These are phyloP conservation scores for Mucor mucedo DNA, from an alignment of 371 early-diverging fungal species.

Conservation along the genomic window DNA sequence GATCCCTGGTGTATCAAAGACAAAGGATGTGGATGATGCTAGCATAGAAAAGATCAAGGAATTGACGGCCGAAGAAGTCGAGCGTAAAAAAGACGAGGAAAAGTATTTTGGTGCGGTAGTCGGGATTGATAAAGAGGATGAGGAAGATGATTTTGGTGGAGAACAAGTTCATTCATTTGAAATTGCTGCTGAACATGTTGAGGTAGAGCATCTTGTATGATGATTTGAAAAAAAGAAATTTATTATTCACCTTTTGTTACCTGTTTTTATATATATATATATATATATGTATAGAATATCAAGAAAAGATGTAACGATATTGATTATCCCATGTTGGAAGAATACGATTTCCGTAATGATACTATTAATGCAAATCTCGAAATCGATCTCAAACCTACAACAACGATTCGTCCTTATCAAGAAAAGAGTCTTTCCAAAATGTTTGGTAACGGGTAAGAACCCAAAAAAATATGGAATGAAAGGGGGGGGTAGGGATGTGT, in stretches of 20 bases:
- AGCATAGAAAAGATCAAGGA: slow-evolving; percentile 27
- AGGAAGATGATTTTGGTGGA: slow-evolving; percentile 71
- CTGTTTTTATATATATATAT: not conserved
- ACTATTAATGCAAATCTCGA: slow-evolving; percentile 82
- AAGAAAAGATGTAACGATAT: slow-evolving; percentile 95
- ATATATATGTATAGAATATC: slow-evolving; percentile 58
- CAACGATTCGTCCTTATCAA: slow-evolving; percentile 97
- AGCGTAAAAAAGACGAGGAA: slow-evolving; percentile 51
- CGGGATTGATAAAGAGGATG: slow-evolving; percentile 67
- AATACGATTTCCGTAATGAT: slow-evolving; percentile 99
- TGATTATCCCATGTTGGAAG: slow-evolving; percentile 98
- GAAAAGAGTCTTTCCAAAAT: slow-evolving; percentile 98
- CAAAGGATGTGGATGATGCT: slow-evolving; percentile 35
- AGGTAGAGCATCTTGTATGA: slow-evolving; percentile 50
- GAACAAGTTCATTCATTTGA: slow-evolving; percentile 89
- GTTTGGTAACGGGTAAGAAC: slow-evolving; percentile 93
- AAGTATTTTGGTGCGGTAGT: slow-evolving; percentile 66
- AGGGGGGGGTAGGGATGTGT: slow-evolving; percentile 39
- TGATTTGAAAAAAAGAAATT: not conserved
- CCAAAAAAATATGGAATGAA: slow-evolving; percentile 77
- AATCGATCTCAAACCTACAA: slow-evolving; percentile 97
- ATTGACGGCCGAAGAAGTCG: slow-evolving; percentile 34
- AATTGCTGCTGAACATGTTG: slow-evolving; percentile 80
- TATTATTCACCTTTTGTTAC: too few relatives aligned
- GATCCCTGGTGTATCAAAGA: slow-evolving; percentile 61